Evolutionary conservation across 164 flowering plant genomes (phyloP).

Genomic region (Buxus sempervirens): DNA sequence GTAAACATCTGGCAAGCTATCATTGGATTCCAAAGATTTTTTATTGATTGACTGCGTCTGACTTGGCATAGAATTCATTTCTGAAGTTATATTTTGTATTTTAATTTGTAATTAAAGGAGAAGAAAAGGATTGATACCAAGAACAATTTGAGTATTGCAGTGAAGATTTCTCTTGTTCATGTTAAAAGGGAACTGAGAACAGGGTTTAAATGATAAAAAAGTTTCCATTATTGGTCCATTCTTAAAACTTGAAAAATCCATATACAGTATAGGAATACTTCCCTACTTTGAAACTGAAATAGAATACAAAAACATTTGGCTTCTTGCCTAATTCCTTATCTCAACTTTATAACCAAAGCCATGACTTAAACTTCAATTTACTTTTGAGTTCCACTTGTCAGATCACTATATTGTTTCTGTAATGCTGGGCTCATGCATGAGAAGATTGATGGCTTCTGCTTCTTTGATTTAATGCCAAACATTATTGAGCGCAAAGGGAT

Average conservation of each 20-base stretch:
- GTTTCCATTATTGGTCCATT: not conserved
- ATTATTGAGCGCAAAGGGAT: conserved; percentile 65
- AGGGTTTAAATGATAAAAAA: too few relatives aligned
- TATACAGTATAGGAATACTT: not conserved
- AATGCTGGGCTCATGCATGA: conserved; percentile 51
- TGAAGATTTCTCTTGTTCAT: not conserved
- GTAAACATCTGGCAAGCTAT: not conserved
- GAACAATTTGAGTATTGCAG: not conserved
- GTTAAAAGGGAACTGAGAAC: too few relatives aligned
- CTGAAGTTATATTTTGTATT: not conserved
- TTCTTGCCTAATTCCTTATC: too few relatives aligned
- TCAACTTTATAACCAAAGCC: not conserved
- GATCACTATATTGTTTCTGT: conserved; percentile 46
- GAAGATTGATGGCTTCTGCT: conserved; percentile 52
- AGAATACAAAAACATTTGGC: not conserved
- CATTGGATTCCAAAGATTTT: not conserved
- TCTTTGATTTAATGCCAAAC: conserved; percentile 63
- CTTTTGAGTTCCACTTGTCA: conserved; percentile 14
- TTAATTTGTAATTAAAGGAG: not conserved
- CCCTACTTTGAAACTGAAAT: not conserved
- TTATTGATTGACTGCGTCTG: not conserved
- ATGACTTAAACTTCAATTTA: conserved; percentile 5
- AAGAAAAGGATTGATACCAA: not conserved
- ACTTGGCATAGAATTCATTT: not conserved
- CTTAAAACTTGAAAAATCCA: too few relatives aligned